phyloP scores from a whole-genome alignment of 805 yeast genomes.

The Schwanniomyces sp. region DNA sequence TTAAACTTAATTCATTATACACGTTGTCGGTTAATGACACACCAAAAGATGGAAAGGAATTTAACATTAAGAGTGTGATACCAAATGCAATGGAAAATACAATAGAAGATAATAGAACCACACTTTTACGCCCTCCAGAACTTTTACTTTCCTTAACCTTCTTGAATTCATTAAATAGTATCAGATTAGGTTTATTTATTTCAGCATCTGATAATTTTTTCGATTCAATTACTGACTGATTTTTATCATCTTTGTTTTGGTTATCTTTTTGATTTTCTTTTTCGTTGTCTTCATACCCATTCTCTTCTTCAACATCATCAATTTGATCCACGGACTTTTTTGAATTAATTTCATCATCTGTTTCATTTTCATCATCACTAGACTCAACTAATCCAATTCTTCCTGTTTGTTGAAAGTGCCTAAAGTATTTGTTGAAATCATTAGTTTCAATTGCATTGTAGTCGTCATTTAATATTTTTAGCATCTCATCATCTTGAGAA shows the following conservation, averaged over 20 bases:
- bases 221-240: no score
- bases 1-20: not conserved
- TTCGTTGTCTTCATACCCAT: conserved; percentile 1
- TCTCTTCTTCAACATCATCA: conserved; percentile 8
- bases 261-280: not conserved
- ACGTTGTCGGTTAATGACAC: not conserved
- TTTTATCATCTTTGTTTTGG: not conserved
- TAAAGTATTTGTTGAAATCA: conserved; percentile 17
- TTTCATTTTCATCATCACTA: conserved; percentile 3
- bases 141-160: conserved; percentile 4
- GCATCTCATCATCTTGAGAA: conserved; percentile 16
- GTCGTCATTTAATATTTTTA: conserved; percentile 16
- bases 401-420: conserved; percentile 12
- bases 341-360: conserved; percentile 5
- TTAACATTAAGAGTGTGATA: not conserved
- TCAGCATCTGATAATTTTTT: not conserved
- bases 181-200: conserved; percentile 6
- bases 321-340: conserved; percentile 12
- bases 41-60: not conserved
- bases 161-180: conserved; percentile 9
- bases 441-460: conserved; percentile 7
- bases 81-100: not conserved
- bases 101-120: not conserved
- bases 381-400: conserved; percentile 5
- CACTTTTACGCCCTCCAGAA: not conserved